Evolutionary conservation across 1,284 basidiomycete genomes (phyloP), one percentile per base, ranked within the genome.

Genomic region (Anthracocystis walkeri): DNA sequence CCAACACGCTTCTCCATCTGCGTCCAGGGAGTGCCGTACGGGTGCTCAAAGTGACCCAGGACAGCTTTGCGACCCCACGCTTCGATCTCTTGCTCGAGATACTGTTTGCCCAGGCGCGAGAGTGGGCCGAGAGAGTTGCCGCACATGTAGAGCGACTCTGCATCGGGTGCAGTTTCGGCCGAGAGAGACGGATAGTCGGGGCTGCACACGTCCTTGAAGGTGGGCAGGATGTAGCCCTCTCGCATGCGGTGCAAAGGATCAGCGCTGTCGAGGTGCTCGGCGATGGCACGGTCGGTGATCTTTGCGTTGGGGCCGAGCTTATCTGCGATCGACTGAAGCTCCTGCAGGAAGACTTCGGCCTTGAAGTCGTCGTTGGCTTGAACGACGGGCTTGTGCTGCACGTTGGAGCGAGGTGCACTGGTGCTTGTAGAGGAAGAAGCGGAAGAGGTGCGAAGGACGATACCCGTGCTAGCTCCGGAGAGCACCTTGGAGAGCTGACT

Each of bases 111-210:
- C 42, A 90, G 88, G 84, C 91, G 93, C 46, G 92, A 90, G 79
- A 95, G 88, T 51, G 92, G 89, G 1, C 96, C 96, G 4, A 99
- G 89, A 46, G 95, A 97, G 87, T 99, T 99, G 49, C 96, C 97
- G 86, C 94, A 97, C 55, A 99, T 90, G 86, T 99, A 99, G 44
- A 91, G 90, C 84, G 90, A 65, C 27, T 67, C 52, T 35, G 64
- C 75, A 40, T 66, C 61, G 12, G 72, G 62, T 0, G 65, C 52
- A 0, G 67, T 75, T 31, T 75, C 76, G 14, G 71, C 53, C 6
- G 63, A 61, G 18, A 35, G 52, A 23, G 58, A 54, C 1, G 23
- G 11, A 27, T 72, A 71, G 53, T 60, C 62, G 7, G 62, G 40
- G 49, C 61, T 56, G 65, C 72, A 71, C 25, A 79, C 74, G 57